A percentile compares a stretch with the other conserved stretches of the same genome.
Evolutionary conservation across 2,329 filamentous ascomycete genomes (phyloP).

Genomic region (Diaporthe sp.): DNA sequence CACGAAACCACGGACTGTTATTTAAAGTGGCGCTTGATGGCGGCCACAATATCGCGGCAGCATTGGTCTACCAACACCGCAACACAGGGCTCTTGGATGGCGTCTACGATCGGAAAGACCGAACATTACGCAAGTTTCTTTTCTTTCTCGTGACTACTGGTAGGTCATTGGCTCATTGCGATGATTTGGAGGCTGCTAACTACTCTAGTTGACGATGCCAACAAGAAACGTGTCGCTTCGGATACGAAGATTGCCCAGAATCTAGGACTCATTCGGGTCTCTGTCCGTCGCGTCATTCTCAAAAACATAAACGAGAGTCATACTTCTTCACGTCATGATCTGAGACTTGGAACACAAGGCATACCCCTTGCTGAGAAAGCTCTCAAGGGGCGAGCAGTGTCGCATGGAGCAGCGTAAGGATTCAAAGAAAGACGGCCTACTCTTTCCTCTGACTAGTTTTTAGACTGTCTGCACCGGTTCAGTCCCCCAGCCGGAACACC

Average conservation of each 20-base stretch:
- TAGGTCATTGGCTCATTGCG: background rate
- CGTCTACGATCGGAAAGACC: accelerated
- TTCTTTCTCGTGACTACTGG: slow-evolving; percentile 21
- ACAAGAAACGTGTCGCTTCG: slow-evolving; percentile 13
- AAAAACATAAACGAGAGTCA: too few species aligned
- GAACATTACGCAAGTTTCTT: background rate
- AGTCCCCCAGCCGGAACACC: too few species aligned
- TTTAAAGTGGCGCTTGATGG: background rate
- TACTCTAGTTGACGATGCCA: slow-evolving; percentile 28
- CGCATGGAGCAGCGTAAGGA: slow-evolving; percentile 51
- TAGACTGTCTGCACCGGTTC: background rate
- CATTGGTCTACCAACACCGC: too few species aligned
- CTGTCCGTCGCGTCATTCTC: background rate
- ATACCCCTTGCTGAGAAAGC: slow-evolving; percentile 50
- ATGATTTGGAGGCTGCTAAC: background rate
- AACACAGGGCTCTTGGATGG: background rate
- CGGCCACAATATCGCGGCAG: too few species aligned
- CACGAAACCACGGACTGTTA: slow-evolving; percentile 35
- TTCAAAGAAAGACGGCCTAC: too few species aligned
- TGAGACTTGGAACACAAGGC: background rate
- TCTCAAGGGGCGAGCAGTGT: slow-evolving; percentile 52
- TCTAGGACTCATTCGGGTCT: slow-evolving; percentile 15
- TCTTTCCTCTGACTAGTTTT: background rate
- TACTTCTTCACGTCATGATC: too few species aligned
- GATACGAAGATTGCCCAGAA: slow-evolving; percentile 10